A percentile compares a stretch with the other conserved stretches of the same genome.
phyloP scores from a whole-genome alignment of 2,329 filamentous ascomycete genomes.

The Sclerotinia subarctica region DNA sequence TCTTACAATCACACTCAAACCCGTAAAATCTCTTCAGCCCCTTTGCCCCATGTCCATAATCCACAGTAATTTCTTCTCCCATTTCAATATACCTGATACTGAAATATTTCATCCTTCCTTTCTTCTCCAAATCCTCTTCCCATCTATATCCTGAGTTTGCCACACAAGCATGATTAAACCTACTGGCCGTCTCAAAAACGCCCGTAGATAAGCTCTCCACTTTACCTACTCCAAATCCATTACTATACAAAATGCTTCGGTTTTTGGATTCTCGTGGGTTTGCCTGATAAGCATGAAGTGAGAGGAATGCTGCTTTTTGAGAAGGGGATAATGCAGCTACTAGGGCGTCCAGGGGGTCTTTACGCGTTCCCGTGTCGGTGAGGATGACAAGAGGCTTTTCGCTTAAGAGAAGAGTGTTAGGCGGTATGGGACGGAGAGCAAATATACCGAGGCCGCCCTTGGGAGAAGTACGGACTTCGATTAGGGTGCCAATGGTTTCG shows the following conservation, averaged over 20 bases:
- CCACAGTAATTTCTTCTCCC: conserved; percentile 34
- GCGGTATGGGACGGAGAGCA: conserved; percentile 26
- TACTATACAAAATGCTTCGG: conserved; percentile 30
- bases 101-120: conserved; percentile 28
- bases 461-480: conserved; percentile 26
- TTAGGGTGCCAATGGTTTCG: conserved; percentile 28
- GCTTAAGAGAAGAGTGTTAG: conserved; percentile 27
- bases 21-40: conserved; percentile 31
- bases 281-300: conserved; percentile 23
- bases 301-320: conserved; percentile 22
- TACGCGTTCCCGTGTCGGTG: conserved; percentile 25
- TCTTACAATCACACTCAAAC: conserved; percentile 34
- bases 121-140: conserved; percentile 24
- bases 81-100: conserved; percentile 27
- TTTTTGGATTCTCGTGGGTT: conserved; percentile 24
- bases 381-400: conserved; percentile 30
- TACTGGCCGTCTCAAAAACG: conserved; percentile 29
- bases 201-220: conserved; percentile 23
- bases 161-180: conserved; percentile 28
- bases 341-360: conserved; percentile 24
- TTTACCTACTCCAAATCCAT: conserved; percentile 30
- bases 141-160: conserved; percentile 31
- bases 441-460: conserved; percentile 32
- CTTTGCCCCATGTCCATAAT: conserved; percentile 32
- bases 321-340: conserved; percentile 26